Evolutionary conservation across 495 filamentous ascomycete species (phyloP).

Genomic region (Aspergillus diversus): DNA sequence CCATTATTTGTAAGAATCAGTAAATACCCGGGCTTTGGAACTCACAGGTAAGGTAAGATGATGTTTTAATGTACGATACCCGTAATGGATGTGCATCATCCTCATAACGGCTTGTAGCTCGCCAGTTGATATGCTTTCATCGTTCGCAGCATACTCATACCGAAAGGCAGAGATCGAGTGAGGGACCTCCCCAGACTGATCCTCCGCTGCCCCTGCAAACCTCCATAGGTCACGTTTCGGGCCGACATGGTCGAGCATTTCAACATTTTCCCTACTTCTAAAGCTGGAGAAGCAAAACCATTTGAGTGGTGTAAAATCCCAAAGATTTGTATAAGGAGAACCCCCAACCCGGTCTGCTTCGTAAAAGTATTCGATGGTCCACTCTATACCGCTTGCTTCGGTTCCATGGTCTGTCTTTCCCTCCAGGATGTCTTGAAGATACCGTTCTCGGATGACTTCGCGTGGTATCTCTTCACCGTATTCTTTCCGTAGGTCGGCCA

Average conservation of each 20-base stretch:
- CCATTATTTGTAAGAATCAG: neutral
- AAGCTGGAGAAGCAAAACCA: neutral
- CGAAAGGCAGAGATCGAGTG: neutral
- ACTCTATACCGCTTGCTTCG: neutral
- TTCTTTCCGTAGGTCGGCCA: no score
- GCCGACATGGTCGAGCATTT: neutral
- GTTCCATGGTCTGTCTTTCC: neutral
- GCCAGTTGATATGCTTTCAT: neutral
- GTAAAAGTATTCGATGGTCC: neutral
- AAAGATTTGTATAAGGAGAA: neutral
- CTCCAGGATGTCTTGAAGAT: neutral
- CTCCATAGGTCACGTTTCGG: neutral
- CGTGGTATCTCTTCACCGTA: neutral
- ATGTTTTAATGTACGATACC: neutral
- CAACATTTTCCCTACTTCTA: neutral
- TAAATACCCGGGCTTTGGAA: neutral
- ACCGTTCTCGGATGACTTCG: neutral
- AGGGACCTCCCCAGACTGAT: neutral
- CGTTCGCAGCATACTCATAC: neutral
- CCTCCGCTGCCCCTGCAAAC: no score
- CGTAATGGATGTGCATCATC: neutral
- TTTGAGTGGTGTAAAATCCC: neutral
- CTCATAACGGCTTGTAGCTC: neutral
- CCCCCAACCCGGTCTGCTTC: neutral
- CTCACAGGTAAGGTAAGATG: neutral